phyloP scores from a whole-genome alignment of 495 filamentous ascomycete species.

The Viridothelium virens region DNA sequence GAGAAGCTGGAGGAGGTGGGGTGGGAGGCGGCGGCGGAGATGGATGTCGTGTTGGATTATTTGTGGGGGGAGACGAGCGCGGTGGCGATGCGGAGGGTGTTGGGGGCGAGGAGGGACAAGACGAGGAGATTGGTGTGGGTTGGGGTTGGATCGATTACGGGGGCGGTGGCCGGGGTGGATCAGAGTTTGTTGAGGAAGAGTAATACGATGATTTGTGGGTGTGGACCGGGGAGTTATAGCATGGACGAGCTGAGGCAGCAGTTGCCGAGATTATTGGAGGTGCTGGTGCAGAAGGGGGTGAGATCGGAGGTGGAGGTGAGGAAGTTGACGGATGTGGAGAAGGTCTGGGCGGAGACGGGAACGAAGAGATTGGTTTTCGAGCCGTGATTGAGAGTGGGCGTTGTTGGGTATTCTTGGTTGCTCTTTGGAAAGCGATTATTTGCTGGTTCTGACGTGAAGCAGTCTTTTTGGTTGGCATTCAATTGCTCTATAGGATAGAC shows the following conservation, averaged over 20 bases:
- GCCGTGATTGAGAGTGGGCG: constrained; percentile 17
- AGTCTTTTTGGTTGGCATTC: too few relatives aligned
- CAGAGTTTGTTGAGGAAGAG: constrained; percentile 23
- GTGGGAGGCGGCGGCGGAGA: constrained; percentile 29
- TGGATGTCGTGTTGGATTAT: constrained; percentile 32
- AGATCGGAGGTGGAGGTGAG: constrained; percentile 20
- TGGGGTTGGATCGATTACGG: constrained; percentile 24
- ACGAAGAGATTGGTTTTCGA: constrained; percentile 21
- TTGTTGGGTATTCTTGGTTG: too few relatives aligned
- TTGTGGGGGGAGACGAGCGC: constrained; percentile 24
- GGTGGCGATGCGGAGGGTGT: constrained; percentile 15
- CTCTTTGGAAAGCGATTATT: too few relatives aligned
- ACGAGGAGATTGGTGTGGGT: constrained; percentile 17
- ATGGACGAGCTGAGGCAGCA: constrained; percentile 22
- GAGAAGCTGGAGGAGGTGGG: constrained; percentile 35
- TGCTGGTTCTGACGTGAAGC: too few relatives aligned
- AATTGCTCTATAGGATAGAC: too few relatives aligned
- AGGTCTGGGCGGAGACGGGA: constrained; percentile 21
- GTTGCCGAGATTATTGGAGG: constrained; percentile 24
- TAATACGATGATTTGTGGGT: constrained; percentile 27
- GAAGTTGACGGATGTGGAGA: constrained; percentile 28
- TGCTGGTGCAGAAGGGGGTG: constrained; percentile 19
- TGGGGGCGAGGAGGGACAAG: constrained; percentile 17
- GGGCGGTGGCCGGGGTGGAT: constrained; percentile 18
- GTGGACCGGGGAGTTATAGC: constrained; percentile 28